Conservation (phyloP, 1,139 yeast genomes). For the Geotrichum europaeum region DNA sequence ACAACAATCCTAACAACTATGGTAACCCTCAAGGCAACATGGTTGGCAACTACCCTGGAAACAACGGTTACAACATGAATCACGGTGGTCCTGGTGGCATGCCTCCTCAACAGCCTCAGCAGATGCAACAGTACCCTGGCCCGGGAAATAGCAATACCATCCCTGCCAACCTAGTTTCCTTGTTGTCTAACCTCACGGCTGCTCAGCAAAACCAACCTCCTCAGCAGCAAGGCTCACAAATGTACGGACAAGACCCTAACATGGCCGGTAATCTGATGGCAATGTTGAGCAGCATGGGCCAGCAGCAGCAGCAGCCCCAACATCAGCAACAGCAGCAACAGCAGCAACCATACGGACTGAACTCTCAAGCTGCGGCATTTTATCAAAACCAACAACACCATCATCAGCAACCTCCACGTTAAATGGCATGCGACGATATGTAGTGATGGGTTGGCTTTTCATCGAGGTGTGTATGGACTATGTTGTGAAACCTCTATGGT, state of each 20-base stretch:
- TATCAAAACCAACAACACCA: background rate
- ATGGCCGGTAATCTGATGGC: slow-evolving; percentile 17
- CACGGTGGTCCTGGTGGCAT: slow-evolving; percentile 37
- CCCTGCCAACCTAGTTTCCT: slow-evolving; percentile 14
- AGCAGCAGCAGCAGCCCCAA: background rate
- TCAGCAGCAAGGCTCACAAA: background rate
- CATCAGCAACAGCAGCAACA: background rate
- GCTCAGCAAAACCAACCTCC: slow-evolving; percentile 5
- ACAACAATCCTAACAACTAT: background rate
- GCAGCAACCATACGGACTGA: background rate
- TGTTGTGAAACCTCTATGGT: no score
- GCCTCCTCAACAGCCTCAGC: slow-evolving; percentile 11
- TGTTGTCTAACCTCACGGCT: slow-evolving; percentile 12
- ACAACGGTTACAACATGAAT: slow-evolving; percentile 21
- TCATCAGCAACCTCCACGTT: background rate
- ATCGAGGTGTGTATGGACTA: no score
- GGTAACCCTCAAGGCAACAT: background rate
- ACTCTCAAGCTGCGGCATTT: background rate
- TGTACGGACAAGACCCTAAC: slow-evolving; percentile 16
- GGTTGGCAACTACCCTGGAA: background rate
- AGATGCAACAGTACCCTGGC: slow-evolving; percentile 6
- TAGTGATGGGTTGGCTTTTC: background rate
- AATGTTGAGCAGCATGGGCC: slow-evolving; percentile 9
- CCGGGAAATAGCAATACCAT: background rate
- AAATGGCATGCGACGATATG: background rate